phyloP scores from a whole-genome alignment of 208 protist species.

The Acanthamoeba quina region DNA sequence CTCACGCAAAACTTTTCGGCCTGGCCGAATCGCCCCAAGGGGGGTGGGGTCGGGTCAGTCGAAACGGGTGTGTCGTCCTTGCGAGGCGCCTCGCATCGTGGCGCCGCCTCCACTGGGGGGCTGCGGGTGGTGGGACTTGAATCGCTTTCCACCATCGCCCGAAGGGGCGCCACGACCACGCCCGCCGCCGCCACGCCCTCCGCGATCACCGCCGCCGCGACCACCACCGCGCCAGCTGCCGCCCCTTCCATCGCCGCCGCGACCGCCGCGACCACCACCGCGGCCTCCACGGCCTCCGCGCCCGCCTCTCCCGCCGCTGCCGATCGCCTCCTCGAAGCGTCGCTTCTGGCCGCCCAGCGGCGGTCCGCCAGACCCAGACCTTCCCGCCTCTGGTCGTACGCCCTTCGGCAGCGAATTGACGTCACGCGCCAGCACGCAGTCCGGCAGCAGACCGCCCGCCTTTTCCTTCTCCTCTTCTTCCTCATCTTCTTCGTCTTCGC shows the following conservation, averaged over 20 bases:
- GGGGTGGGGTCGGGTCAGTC: background rate
- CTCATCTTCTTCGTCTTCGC: background rate
- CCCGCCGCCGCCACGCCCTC: background rate
- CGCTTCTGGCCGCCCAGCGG: background rate
- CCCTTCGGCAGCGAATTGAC: background rate
- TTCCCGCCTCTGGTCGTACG: background rate
- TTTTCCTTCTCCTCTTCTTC: background rate
- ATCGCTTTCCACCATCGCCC: background rate
- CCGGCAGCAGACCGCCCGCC: background rate
- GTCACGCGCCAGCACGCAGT: conserved; percentile 16
- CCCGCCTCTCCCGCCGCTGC: background rate
- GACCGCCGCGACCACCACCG: background rate
- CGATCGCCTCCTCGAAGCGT: background rate
- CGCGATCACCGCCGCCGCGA: background rate
- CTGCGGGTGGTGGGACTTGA: background rate
- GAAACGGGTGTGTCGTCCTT: background rate
- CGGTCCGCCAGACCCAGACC: no score
- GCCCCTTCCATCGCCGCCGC: background rate
- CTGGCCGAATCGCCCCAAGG: no score
- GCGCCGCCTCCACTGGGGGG: background rate
- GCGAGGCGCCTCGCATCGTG: background rate
- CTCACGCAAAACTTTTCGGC: no score
- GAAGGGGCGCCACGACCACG: background rate
- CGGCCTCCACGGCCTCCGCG: background rate
- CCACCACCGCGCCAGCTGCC: background rate